Evolutionary conservation across 345 rosid species (phyloP), one percentile per base, ranked within the genome.

Genomic region (Gossypium sturtianum): DNA sequence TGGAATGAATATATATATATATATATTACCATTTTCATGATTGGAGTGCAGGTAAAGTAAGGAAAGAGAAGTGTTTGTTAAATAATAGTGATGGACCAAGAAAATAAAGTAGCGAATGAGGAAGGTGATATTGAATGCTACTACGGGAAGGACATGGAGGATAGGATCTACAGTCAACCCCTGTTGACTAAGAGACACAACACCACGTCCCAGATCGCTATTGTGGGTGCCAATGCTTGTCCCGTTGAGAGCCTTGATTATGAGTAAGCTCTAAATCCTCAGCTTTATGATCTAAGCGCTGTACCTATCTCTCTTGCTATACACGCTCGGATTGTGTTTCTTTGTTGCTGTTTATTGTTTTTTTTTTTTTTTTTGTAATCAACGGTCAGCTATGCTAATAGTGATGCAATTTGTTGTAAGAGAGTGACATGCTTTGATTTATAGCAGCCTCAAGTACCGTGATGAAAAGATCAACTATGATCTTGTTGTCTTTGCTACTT

Each of bases 241-340:
- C 72, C 84, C 61, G 80, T 86, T 20, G 86, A 86, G 82, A 84
- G 87, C 75, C 87, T 86, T 23, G 87, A 86, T 76, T 82, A 86
- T n/a, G 87, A 86, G 87, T 86, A 78, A 69, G 74, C 10, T 25
- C 64, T 27, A 6, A 22, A 9, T 9, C 22, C 58, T 7, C 2
- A 53, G 58, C 7, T 53, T 17, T 34, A 34, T 34, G 41, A 34
- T 10, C 51, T 47, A 3, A 19, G 8, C 56, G 0, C 51, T 47
- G 51, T 12, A 47, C 1, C 51, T 12, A 2, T 47, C 51, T 47
- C 51, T 2, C 51, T 47, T 12, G 12, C 51, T 47, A 47, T 47
- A 47, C 7, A 13, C 15, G 13, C 27, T 3, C 38, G 38, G 38
- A 34, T 34, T 34, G 38, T 34, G 38, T 27, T 60, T 27, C 65